Percentiles rank a stretch among this genome's conserved stretches.
These are phyloP conservation scores for Naganishia antarctica DNA, from an alignment of 768 basidiomycete genomes.

Conservation along the genomic window DNA sequence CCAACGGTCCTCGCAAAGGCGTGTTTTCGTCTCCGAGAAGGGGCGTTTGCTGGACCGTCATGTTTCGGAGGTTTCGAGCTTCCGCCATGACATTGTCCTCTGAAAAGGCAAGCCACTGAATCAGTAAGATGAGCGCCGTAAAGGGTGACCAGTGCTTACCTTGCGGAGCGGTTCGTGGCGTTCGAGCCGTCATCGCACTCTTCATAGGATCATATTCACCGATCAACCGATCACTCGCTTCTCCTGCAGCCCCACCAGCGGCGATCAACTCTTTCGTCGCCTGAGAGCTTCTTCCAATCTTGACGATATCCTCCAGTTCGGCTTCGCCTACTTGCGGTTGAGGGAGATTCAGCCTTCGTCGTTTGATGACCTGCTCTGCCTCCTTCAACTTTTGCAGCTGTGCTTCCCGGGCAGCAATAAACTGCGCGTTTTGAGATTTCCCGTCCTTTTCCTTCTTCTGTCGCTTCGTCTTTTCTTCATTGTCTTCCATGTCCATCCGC, in stretches of 20 bases:
- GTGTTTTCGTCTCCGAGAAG: constrained; percentile 97
- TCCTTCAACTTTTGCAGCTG: constrained; percentile 98
- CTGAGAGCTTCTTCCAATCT: constrained; percentile 90
- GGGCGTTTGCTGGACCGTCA: constrained; percentile 88
- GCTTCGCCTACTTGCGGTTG: constrained; percentile 86
- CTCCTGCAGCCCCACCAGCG: constrained; percentile 59
- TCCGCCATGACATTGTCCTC: constrained; percentile 93
- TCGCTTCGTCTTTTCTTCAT: constrained; percentile 79
- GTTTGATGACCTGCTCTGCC: constrained; percentile 85
- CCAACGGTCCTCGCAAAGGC: constrained; percentile 68
- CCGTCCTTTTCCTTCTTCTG: constrained; percentile 74
- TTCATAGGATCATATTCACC: constrained; percentile 90
- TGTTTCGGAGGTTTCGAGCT: constrained; percentile 88
- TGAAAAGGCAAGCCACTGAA: constrained; percentile 44
- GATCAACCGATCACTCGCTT: constrained; percentile 66
- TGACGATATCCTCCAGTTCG: constrained; percentile 96
- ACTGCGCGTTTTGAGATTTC: constrained; percentile 67
- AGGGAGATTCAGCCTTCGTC: constrained; percentile 78
- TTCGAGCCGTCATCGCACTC: constrained; percentile 82
- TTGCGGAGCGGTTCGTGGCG: constrained; percentile 88
- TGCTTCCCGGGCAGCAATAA: constrained; percentile 91
- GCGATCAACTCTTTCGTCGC: constrained; percentile 74
- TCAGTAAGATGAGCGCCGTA: not conserved
- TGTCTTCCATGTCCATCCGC: constrained; percentile 83
- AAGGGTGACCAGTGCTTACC: constrained; percentile 57